Base-by-base conservation (phyloP, 495 filamentous ascomycete species). In the Xylaria scruposa region DNA sequence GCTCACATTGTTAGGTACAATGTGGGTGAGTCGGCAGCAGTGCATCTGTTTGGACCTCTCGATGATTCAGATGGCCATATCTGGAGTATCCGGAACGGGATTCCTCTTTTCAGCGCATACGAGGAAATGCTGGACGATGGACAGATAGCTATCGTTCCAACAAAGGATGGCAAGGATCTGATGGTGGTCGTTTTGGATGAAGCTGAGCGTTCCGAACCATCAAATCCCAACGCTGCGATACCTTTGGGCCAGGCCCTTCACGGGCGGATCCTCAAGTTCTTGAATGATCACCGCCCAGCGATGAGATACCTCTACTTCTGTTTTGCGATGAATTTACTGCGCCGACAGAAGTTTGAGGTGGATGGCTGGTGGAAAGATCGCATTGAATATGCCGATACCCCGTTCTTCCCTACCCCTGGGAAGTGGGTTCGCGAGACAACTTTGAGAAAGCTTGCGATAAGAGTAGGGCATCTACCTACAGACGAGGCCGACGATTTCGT, bases 1-100 rank as follows among this genome's bases (percentile, higher is more conserved):
- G 65, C 49, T 36, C 65, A 56, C 33, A 67, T 67, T 24, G 65
- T 67, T 67, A 54, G 65, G 12, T 26, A 67, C 31, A 56, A 67
- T 29, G 65, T 67, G n/a, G 47, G 31, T 38, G 65, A 67, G 19
- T 49, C 33, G 2, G 65, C 65, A 24, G 65, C 65, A 54, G 47
- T 54, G 12, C 65, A 67, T 67, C 65, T 67, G 33, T 67, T 67
- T 56, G 65, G 65, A 21, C 47, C 65, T 21, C 17, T 15, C 19
- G 13, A 67, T 31, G 19, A 56, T 19, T 40, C 31, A 7, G 65
- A 67, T 17, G 65, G 65, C 1, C 65, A 67, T 56, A 67, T 67
- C 5, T 67, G 65, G 65, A 67, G 65, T 26, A 40, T 42, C 3
- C 38, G 21, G n/a, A 67, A 67, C 33, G 65, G 65, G 10, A 54